These are phyloP conservation scores for Neoarthrinium moseri DNA, from an alignment of 2,329 filamentous ascomycete genomes.

Conservation along the genomic window DNA sequence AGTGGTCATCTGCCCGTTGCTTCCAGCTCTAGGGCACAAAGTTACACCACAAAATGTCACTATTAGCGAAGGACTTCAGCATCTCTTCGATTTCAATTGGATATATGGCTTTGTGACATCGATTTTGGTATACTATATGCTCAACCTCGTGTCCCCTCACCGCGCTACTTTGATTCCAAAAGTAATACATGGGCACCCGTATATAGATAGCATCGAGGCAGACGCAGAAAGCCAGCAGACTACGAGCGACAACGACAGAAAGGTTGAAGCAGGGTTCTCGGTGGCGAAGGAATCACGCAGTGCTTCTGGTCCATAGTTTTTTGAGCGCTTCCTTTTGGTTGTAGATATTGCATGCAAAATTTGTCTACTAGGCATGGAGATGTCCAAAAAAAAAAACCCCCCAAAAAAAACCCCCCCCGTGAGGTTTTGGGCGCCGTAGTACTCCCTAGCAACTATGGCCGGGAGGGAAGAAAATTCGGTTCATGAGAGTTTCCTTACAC, in stretches of 20 bases:
- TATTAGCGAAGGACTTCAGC: constrained; percentile 19
- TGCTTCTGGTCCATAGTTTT: neutral
- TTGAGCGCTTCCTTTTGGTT: too few relatives aligned
- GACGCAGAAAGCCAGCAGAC: constrained; percentile 7
- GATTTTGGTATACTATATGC: constrained; percentile 17
- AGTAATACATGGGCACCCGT: constrained; percentile 15
- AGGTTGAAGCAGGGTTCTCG: neutral
- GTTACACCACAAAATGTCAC: constrained; percentile 22
- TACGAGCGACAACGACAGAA: neutral
- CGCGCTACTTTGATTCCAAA: constrained; percentile 17
- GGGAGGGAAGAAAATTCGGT: too few relatives aligned
- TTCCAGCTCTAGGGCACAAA: constrained; percentile 28
- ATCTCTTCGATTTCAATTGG: constrained; percentile 29
- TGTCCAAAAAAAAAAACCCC: too few relatives aligned
- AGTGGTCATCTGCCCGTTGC: constrained; percentile 24
- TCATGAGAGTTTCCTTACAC: too few relatives aligned
- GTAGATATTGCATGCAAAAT: too few relatives aligned
- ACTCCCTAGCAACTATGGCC: too few relatives aligned
- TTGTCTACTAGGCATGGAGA: too few relatives aligned
- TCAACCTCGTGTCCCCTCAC: constrained; percentile 21
- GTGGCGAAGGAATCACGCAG: neutral
- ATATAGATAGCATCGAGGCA: constrained; percentile 14
- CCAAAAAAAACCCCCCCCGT: too few relatives aligned
- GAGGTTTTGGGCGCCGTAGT: too few relatives aligned
- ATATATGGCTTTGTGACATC: constrained; percentile 25